Evolutionary conservation across 345 rosid species (phyloP).

Genomic region (Eucalyptus albens): DNA sequence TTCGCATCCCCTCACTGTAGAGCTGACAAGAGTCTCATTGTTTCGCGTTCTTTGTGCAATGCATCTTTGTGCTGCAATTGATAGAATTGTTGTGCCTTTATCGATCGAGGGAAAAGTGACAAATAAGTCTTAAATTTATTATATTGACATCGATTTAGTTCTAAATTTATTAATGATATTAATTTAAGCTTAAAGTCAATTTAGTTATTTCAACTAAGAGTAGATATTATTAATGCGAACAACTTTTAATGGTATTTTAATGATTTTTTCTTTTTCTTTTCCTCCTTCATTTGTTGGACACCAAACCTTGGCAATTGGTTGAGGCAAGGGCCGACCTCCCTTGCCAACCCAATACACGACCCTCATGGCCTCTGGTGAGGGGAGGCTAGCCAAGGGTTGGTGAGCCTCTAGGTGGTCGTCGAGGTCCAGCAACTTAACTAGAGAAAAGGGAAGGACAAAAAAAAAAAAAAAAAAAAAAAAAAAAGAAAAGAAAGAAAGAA

Average conservation of each 20-base stretch:
- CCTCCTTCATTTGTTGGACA: fast-evolving
- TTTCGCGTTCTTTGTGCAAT: too few species aligned
- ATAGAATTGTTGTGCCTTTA: too few species aligned
- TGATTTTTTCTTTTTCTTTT: fast-evolving
- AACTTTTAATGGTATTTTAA: fast-evolving
- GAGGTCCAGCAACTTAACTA: fast-evolving
- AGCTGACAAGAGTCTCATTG: too few species aligned
- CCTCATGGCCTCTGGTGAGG: fast-evolving
- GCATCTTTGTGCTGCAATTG: too few species aligned
- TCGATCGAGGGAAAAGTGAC: fast-evolving
- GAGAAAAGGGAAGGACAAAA: too few species aligned
- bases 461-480: fast-evolving
- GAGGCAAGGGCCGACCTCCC: fast-evolving
- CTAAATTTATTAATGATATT: too few species aligned
- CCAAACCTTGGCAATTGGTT: fast-evolving
- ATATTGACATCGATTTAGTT: fast-evolving
- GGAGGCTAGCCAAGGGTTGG: fast-evolving
- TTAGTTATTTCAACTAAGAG: too few species aligned
- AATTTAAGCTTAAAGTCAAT: too few species aligned
- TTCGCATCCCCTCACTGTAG: too few species aligned
- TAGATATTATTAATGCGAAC: fast-evolving
- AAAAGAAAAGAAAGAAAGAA: fast-evolving
- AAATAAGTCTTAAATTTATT: too few species aligned
- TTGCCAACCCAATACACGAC: fast-evolving
- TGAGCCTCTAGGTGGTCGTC: too few species aligned